Evolutionary conservation across 495 filamentous ascomycete genomes (phyloP), one percentile per base, ranked within the genome.

Genomic region (Penicillium chermesinum): DNA sequence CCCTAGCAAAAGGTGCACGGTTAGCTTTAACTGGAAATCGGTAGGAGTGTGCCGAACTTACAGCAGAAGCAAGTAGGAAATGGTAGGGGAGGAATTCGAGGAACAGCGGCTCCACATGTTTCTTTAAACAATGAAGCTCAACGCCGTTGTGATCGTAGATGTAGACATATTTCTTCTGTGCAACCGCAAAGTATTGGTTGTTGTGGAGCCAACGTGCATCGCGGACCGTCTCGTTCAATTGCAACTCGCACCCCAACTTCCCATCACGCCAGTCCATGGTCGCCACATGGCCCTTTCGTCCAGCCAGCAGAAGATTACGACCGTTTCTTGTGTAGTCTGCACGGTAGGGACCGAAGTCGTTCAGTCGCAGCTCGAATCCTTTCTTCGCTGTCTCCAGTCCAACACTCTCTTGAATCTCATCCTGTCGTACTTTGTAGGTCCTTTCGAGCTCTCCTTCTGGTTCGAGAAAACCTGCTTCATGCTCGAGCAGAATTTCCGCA

Each of bases 21-120:
- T 38, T 15, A 46, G 4, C 15, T 10, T 14, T 16, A 12, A 13
- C 2, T 35, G 19, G 34, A 3, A 4, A 25, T 15, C 6, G 10
- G 34, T 16, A 12, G 41, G 16, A 2, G 40, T 4, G 6, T 30
- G 25, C 32, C 19, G 12, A 43, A 74, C 80, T 74, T 65, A 87
- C 85, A 59, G 93, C 73, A 20, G 89, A 95, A 9, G 86, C 88
- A 37, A 98, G 76, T 16, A 98, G 81, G 57, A 95, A 98, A 64
- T 97, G 93, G 62, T 96, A 97, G 2, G 91, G 91, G 19, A 98
- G 72, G 64, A 96, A 98, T 66, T 97, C 89, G 73, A 98, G 86
- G 70, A 90, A 82, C 8, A 85, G 86, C n/a, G 94, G 88, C 68
- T 97, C 93, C 51, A 91, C 76, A 57, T 94, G 90, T 60, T 89